A percentile compares a stretch with the other conserved stretches of the same genome.
These are phyloP conservation scores for Dictyostelium purpureum DNA, from an alignment of 78 protist genomes.

Conservation along the genomic window DNA sequence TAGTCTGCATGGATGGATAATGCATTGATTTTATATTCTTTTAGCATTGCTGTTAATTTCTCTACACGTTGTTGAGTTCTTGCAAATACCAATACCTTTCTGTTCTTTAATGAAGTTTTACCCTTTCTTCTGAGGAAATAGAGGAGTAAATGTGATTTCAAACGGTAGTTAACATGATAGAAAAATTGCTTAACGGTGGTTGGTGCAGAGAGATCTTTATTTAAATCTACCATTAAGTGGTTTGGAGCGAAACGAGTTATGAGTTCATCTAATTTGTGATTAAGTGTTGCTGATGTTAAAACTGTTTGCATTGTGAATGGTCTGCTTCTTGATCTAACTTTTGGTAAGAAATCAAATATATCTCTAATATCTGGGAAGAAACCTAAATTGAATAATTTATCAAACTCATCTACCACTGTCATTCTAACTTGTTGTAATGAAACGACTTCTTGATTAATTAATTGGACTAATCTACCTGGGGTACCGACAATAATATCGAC, in stretches of 20 bases:
- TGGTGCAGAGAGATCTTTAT: slow-evolving; percentile 5
- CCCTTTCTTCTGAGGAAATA: slow-evolving; percentile 62
- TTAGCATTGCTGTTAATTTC: not conserved
- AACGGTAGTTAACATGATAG: slow-evolving; percentile 18
- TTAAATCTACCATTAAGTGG: slow-evolving; percentile 40
- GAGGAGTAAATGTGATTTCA: not conserved
- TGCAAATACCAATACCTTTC: slow-evolving; percentile 29
- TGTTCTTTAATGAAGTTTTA: slow-evolving; percentile 49
- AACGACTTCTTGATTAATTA: not conserved
- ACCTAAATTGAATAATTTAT: slow-evolving; percentile 61
- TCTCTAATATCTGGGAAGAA: slow-evolving; percentile 62
- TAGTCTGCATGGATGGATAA: slow-evolving; percentile 59
- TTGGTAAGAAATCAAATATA: slow-evolving; percentile 29
- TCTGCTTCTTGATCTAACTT: slow-evolving; percentile 1
- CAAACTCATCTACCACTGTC: slow-evolving; percentile 66
- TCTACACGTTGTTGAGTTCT: slow-evolving; percentile 72
- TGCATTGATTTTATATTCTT: not conserved
- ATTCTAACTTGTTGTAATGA: slow-evolving; percentile 17
- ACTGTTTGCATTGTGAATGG: slow-evolving; percentile 48
- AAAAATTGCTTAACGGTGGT: slow-evolving; percentile 20
- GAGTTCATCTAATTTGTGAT: slow-evolving; percentile 8
- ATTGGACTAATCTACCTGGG: slow-evolving; percentile 23
- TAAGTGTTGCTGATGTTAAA: slow-evolving; percentile 32
- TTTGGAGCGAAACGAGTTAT: slow-evolving; percentile 59
- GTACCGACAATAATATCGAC: slow-evolving; percentile 53